Percentiles rank a stretch among this genome's conserved stretches.
phyloP scores from a whole-genome alignment of 768 basidiomycete species.

The Russula virescens region DNA sequence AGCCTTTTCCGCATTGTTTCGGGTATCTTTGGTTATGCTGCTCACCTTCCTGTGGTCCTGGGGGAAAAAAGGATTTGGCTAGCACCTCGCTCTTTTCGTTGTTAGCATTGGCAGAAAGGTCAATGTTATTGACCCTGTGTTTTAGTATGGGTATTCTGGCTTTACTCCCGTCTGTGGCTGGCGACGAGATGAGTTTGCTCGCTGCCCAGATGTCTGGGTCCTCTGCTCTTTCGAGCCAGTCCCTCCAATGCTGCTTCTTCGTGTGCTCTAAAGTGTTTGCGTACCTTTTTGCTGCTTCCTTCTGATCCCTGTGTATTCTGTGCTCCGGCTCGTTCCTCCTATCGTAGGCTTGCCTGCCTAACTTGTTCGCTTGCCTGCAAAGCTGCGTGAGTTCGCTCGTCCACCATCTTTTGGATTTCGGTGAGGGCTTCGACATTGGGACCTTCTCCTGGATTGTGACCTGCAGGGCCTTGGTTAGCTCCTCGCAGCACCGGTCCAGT shows the following conservation, averaged over 20 bases:
- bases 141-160: background rate
- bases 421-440: rapidly evolving
- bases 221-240: background rate
- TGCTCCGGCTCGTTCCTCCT: no score
- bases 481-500: rapidly evolving
- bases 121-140: no score
- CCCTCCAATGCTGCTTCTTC: background rate
- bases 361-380: no score
- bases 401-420: background rate
- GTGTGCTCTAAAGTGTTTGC: rapidly evolving
- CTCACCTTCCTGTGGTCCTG: no score
- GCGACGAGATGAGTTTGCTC: background rate
- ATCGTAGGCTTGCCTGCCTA: background rate
- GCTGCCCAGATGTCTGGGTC: background rate
- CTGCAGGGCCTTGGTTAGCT: background rate
- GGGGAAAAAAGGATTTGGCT: no score
- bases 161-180: background rate
- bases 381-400: no score
- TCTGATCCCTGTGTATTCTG: no score
- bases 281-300: background rate
- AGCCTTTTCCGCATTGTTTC: no score
- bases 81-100: no score
- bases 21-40: no score
- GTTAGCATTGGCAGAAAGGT: no score
- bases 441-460: background rate